These are phyloP conservation scores for Boletus semigastroideus DNA, from an alignment of 1,284 basidiomycete genomes.

Conservation along the genomic window DNA sequence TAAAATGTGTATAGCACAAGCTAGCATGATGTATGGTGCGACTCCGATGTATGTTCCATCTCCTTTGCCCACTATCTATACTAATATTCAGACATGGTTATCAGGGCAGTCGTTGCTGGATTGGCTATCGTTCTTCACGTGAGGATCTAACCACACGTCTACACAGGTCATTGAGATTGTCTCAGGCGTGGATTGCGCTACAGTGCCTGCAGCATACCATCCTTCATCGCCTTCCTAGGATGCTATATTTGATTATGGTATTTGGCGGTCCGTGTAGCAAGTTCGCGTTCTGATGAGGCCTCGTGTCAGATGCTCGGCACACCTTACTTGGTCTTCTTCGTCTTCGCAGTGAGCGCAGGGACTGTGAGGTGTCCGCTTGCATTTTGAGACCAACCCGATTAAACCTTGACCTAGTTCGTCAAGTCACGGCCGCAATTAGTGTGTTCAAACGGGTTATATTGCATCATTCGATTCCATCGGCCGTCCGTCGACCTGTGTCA, in stretches of 20 bases:
- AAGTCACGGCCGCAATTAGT: constrained; percentile 34
- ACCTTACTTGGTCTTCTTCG: constrained; percentile 39
- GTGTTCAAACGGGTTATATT: constrained; percentile 49
- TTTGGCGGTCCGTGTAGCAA: constrained; percentile 5
- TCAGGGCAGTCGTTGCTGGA: constrained; percentile 48
- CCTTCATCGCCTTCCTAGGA: constrained; percentile 17
- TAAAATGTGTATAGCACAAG: constrained; percentile 47
- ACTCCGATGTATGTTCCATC: constrained; percentile 48
- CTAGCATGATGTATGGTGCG: constrained; percentile 51
- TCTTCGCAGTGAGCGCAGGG: constrained; percentile 28
- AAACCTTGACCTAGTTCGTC: constrained; percentile 35
- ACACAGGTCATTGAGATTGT: constrained; percentile 5
- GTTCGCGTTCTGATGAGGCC: constrained; percentile 10
- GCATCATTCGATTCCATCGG: constrained; percentile 36
- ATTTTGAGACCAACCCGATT: constrained; percentile 7
- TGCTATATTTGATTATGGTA: constrained; percentile 20
- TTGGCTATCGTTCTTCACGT: constrained; percentile 53
- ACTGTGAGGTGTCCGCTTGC: constrained; percentile 21
- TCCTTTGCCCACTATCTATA: not conserved
- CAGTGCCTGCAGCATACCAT: constrained; percentile 17
- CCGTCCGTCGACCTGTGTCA: constrained; percentile 38
- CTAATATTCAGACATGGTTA: not conserved
- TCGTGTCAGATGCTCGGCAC: constrained; percentile 36
- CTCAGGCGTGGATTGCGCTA: constrained; percentile 42
- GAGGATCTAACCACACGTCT: constrained; percentile 4